Conservation (phyloP, 2,329 filamentous ascomycete genomes). For the Exophiala bonariae region DNA sequence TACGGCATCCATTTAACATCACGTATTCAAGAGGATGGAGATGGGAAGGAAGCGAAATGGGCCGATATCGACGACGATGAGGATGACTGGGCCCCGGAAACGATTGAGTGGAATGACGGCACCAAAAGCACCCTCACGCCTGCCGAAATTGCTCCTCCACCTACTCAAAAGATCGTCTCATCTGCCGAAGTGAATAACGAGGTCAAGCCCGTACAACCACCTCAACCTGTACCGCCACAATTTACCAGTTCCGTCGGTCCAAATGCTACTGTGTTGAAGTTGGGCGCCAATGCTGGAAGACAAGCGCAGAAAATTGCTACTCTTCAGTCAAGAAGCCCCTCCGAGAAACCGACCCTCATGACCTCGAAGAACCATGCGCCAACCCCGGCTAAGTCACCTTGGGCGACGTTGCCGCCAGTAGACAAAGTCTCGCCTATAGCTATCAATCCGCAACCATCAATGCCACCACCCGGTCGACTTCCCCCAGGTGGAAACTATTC, state of each 20-base stretch:
- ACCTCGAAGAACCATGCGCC: slow-evolving; percentile 46
- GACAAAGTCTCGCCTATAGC: slow-evolving; percentile 73
- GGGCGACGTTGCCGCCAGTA: slow-evolving; percentile 82
- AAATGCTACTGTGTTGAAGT: slow-evolving; percentile 50
- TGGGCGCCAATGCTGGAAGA: slow-evolving; percentile 47
- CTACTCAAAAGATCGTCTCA: slow-evolving; percentile 24
- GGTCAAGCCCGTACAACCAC: slow-evolving; percentile 30
- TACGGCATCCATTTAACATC: slow-evolving; percentile 69
- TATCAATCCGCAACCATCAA: slow-evolving; percentile 54
- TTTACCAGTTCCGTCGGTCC: slow-evolving; percentile 47
- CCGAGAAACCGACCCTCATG: slow-evolving; percentile 55
- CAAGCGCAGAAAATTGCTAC: slow-evolving; percentile 45
- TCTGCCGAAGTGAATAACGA: slow-evolving; percentile 25
- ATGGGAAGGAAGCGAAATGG: slow-evolving; percentile 65
- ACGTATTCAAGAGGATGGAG: slow-evolving; percentile 62
- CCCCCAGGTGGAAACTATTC: slow-evolving; percentile 56
- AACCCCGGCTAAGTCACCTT: slow-evolving; percentile 81
- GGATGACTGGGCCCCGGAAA: slow-evolving; percentile 64
- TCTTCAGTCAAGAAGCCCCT: slow-evolving; percentile 13
- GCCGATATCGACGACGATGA: slow-evolving; percentile 70
- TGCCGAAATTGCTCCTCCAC: slow-evolving; percentile 30
- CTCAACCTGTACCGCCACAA: slow-evolving; percentile 33
- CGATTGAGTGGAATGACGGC: slow-evolving; percentile 68
- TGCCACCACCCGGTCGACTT: slow-evolving; percentile 48
- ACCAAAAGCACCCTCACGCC: slow-evolving; percentile 63